Evolutionary conservation across 352 stramenopile genomes (phyloP).

Genomic region (Thraustotheca clavata): DNA sequence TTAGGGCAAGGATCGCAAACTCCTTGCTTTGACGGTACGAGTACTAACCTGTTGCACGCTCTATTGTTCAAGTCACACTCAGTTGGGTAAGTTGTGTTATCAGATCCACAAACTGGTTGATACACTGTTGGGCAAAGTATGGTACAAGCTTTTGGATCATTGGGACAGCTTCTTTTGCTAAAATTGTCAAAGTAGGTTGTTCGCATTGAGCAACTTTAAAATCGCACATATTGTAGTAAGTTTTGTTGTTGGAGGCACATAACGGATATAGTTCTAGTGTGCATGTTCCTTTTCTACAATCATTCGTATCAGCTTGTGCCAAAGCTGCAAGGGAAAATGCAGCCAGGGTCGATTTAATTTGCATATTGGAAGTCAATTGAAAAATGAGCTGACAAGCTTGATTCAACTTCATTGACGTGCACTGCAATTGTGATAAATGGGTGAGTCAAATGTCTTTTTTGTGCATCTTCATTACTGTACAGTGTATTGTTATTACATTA

Average conservation of each 20-base stretch:
- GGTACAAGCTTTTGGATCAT: not conserved
- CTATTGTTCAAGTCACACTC: not conserved
- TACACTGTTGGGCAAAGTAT: constrained; percentile 22
- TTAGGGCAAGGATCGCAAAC: constrained; percentile 24
- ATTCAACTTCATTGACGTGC: too few species aligned
- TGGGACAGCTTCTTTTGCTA: too few species aligned
- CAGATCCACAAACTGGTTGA: constrained; percentile 43
- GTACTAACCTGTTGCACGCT: constrained; percentile 9
- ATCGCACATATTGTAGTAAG: constrained; percentile 1
- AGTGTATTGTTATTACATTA: too few species aligned
- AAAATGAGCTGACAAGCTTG: too few species aligned
- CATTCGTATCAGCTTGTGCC: not conserved
- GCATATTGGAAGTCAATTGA: too few species aligned
- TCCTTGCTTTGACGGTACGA: constrained; percentile 38
- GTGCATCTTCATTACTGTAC: too few species aligned
- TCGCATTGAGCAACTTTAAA: not conserved
- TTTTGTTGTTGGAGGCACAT: not conserved
- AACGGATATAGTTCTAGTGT: not conserved
- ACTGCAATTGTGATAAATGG: too few species aligned
- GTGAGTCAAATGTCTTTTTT: too few species aligned
- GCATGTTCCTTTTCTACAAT: not conserved
- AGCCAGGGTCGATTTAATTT: too few species aligned
- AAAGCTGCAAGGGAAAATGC: too few species aligned
- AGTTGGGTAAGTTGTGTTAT: constrained; percentile 38
- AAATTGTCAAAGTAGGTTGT: not conserved